Evolutionary conservation across 139 green algal species (phyloP), one percentile per base, ranked within the genome.

Genomic region (Chlamydomonas incerta): DNA sequence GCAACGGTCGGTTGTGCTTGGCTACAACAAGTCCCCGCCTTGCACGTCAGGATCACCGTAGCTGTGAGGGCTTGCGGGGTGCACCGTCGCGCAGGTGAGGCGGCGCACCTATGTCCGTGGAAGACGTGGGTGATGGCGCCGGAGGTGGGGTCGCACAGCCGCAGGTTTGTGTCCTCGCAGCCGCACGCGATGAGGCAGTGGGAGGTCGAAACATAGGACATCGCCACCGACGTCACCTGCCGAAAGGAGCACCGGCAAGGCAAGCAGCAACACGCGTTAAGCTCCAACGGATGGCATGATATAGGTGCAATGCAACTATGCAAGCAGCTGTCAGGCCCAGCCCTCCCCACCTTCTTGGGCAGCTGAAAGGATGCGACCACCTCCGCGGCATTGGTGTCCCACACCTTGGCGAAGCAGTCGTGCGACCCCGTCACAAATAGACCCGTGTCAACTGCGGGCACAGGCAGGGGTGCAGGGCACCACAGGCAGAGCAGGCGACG

Each of bases 101-200:
- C 5, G 41, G 5, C 88, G 65, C 76, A 94, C 90, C 70, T 89
- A 89, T 98, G 96, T 0, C 96, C 96, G 0, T 82, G 72, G 31
- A 98, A 90, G 0, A 80, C 95, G 88, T 98, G 96, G 0, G 93
- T 92, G 84, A 95, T 94, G 9, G 82, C 93, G 3, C 96, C 96
- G 0, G 85, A 94, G 3, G 81, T 63, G 0, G 92, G 74, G 85
- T 98, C 96, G 67, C 94, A 97, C 71, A 98, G 92, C 79, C 88
- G 80, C 37, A 96, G 82, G 15, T 86, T 46, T 11, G 83, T 89
- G 35, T 95, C 88, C 21, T 86, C 92, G 47, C 90, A 90, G 28
- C 86, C 92, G 4, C 89, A 91, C 0, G 93, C 92, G 4, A 96
- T 76, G 34, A 98, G 88, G 87, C 89, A 95, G 85, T 97, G 94